A percentile compares a stretch with the other conserved stretches of the same genome.
phyloP scores from a whole-genome alignment of 441 rosid species.

The Jatropha podagrica region DNA sequence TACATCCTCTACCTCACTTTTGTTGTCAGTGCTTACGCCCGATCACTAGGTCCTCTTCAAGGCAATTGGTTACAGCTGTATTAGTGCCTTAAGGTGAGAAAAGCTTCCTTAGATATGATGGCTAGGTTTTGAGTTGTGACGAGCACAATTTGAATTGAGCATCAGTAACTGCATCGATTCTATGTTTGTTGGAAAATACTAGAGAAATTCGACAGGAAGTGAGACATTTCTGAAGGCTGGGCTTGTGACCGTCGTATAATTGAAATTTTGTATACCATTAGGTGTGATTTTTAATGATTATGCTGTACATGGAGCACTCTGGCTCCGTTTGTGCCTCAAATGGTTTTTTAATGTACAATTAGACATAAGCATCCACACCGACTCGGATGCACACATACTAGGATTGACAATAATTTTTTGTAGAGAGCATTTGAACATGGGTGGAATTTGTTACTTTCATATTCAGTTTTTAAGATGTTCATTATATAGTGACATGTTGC shows the following conservation, averaged over 20 bases:
- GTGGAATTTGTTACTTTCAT: not conserved
- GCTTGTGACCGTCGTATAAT: not conserved
- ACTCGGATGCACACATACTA: not conserved
- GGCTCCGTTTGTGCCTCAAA: not conserved
- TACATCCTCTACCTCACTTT: slow-evolving; percentile 14
- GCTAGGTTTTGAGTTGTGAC: slow-evolving; percentile 14
- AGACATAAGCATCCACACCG: slow-evolving; percentile 4
- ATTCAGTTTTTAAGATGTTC: not conserved
- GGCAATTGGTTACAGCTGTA: slow-evolving; percentile 37
- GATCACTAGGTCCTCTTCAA: slow-evolving; percentile 54
- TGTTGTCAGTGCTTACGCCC: slow-evolving; percentile 73
- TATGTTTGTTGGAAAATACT: slow-evolving; percentile 5
- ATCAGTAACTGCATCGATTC: not conserved
- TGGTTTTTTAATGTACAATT: slow-evolving; percentile 9
- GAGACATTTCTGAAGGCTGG: slow-evolving; percentile 3
- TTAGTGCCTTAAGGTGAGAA: slow-evolving; percentile 45
- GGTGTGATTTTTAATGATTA: slow-evolving; percentile 9
- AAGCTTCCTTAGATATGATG: slow-evolving; percentile 8
- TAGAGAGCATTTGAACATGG: slow-evolving; percentile 1
- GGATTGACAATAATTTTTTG: slow-evolving; percentile 10
- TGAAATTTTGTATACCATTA: slow-evolving; percentile 19
- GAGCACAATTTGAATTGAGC: slow-evolving; percentile 5
- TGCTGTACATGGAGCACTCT: slow-evolving; percentile 10
- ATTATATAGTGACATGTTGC: not conserved
- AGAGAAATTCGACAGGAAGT: slow-evolving; percentile 18